Evolutionary conservation across 495 filamentous ascomycete species (phyloP).

Genomic region (Penicillium riverlandense): DNA sequence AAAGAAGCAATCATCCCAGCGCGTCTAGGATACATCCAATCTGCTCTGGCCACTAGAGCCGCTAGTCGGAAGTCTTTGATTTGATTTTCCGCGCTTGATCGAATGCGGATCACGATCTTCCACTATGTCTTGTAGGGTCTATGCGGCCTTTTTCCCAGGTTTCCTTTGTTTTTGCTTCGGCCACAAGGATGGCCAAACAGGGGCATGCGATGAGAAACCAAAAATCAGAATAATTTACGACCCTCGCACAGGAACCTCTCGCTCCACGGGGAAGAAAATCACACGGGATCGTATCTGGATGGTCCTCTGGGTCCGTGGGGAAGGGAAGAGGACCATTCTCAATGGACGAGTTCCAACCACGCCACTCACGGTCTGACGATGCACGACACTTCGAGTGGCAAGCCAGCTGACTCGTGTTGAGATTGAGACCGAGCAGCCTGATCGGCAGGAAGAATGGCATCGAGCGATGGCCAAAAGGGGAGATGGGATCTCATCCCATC

Average conservation of each 20-base stretch:
- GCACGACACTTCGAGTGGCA: slow-evolving; percentile 13
- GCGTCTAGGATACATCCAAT: too few relatives aligned
- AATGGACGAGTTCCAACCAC: slow-evolving; percentile 7
- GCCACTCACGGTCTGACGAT: slow-evolving; percentile 15
- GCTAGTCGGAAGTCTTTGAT: background rate
- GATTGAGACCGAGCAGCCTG: slow-evolving; percentile 12
- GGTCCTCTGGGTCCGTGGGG: background rate
- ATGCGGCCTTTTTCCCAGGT: too few relatives aligned
- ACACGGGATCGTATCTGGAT: too few relatives aligned
- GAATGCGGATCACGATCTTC: too few relatives aligned
- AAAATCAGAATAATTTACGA: background rate
- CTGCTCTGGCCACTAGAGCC: background rate
- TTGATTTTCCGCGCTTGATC: background rate
- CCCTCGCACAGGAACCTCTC: background rate
- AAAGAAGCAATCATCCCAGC: slow-evolving; percentile 9
- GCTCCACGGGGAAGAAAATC: background rate
- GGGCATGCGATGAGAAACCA: background rate
- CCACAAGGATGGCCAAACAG: background rate
- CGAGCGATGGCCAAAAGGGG: too few relatives aligned
- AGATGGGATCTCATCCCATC: background rate
- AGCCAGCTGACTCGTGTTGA: slow-evolving; percentile 15
- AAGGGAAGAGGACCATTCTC: background rate
- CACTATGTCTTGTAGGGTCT: too few relatives aligned
- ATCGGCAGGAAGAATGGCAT: background rate
- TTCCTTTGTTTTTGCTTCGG: too few relatives aligned